Evolutionary conservation across 2,329 filamentous ascomycete species (phyloP).

Genomic region (Apiospora koreana): DNA sequence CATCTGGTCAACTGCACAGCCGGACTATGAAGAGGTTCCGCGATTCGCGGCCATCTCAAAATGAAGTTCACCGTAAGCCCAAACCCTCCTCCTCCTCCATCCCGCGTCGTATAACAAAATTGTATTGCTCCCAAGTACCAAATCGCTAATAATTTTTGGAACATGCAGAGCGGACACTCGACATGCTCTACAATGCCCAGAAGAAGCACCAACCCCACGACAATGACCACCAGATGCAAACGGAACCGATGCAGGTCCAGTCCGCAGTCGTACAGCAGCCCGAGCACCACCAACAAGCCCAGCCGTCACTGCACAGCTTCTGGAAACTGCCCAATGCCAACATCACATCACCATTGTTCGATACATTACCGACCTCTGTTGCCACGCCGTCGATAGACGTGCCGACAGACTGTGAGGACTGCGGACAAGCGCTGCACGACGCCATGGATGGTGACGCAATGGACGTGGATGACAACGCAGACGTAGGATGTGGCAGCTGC

Average conservation of each 20-base stretch:
- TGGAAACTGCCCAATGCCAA: constrained; percentile 54
- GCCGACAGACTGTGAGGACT: constrained; percentile 55
- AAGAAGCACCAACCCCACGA: constrained; percentile 32
- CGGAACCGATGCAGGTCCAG: neutral
- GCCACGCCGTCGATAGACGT: constrained; percentile 23
- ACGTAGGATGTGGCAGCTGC: constrained; percentile 47
- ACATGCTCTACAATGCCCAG: constrained; percentile 60
- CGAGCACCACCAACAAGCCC: constrained; percentile 27
- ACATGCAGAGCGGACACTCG: constrained; percentile 54
- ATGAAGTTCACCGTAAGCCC: constrained; percentile 54
- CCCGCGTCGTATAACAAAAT: neutral
- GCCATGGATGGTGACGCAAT: constrained; percentile 39
- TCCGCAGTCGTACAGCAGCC: constrained; percentile 17
- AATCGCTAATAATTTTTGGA: neutral
- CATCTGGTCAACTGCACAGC: constrained; percentile 50
- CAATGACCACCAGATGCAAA: neutral
- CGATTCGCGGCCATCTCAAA: constrained; percentile 58
- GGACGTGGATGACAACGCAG: constrained; percentile 32
- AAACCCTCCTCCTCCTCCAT: neutral
- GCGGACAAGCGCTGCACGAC: constrained; percentile 36
- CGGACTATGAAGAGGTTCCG: constrained; percentile 64
- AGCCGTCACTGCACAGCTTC: constrained; percentile 61
- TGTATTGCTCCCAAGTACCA: neutral
- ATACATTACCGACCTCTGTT: constrained; percentile 25
- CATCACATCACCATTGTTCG: constrained; percentile 15